phyloP scores from a whole-genome alignment of 371 early-diverging fungal genomes.

The Chytridiales sp. region DNA sequence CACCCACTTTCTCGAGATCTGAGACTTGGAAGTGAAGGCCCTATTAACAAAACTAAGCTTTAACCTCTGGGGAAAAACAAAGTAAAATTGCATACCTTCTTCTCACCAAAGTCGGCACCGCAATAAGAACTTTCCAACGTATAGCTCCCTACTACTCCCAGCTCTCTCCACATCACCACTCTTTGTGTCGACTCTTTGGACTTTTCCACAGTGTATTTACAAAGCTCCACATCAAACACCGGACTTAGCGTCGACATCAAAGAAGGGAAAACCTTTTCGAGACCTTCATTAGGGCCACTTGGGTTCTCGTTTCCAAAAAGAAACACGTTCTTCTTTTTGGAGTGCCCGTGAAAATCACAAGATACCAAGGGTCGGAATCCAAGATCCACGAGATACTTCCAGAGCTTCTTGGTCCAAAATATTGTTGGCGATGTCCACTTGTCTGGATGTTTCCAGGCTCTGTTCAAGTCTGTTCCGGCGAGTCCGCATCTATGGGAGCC shows the following conservation, averaged over 20 bases:
- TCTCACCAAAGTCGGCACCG: slow-evolving; percentile 40
- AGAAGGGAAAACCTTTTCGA: slow-evolving; percentile 47
- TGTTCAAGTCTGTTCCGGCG: slow-evolving; percentile 28
- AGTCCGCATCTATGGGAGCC: slow-evolving; percentile 32
- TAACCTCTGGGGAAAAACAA: background rate
- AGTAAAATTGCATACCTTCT: slow-evolving; percentile 15
- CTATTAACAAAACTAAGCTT: background rate
- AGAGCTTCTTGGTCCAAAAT: slow-evolving; percentile 31
- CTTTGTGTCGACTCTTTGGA: slow-evolving; percentile 49
- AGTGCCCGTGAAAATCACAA: slow-evolving; percentile 54
- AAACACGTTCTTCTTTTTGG: slow-evolving; percentile 49
- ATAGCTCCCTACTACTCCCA: slow-evolving; percentile 43
- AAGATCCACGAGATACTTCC: slow-evolving; percentile 26
- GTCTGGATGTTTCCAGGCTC: slow-evolving; percentile 24
- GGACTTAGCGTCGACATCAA: slow-evolving; percentile 37
- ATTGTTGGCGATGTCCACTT: slow-evolving; percentile 23
- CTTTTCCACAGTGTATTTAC: slow-evolving; percentile 39
- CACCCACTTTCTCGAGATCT: slow-evolving; percentile 30
- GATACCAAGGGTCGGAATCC: slow-evolving; percentile 23
- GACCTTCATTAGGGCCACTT: slow-evolving; percentile 28
- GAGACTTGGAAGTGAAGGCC: slow-evolving; percentile 26
- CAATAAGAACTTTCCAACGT: slow-evolving; percentile 49
- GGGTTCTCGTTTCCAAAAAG: slow-evolving; percentile 47
- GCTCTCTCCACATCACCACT: slow-evolving; percentile 45
- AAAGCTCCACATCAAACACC: slow-evolving; percentile 37